These are phyloP conservation scores for Urochloa ruziziensis DNA, from an alignment of 176 grass and related monocot genomes.

Conservation along the genomic window DNA sequence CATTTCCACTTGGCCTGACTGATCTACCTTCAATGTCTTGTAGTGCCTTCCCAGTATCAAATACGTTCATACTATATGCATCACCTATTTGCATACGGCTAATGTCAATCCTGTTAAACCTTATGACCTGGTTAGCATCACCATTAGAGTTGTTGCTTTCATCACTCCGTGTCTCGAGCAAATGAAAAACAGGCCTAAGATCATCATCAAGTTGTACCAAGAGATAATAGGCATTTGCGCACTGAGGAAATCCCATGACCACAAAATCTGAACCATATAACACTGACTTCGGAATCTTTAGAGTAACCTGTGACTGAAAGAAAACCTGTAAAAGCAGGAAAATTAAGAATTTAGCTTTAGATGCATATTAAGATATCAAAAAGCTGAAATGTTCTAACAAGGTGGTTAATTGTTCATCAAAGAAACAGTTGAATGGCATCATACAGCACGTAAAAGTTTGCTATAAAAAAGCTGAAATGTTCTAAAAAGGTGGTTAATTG, in stretches of 20 bases:
- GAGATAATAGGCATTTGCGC: slow-evolving; percentile 81
- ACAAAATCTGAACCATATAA: slow-evolving; percentile 69
- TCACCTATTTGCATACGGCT: slow-evolving; percentile 62
- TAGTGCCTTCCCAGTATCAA: slow-evolving; percentile 46
- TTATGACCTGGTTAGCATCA: slow-evolving; percentile 52
- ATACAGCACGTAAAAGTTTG: neutral
- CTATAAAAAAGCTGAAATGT: slow-evolving; percentile 7
- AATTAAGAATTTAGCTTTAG: slow-evolving; percentile 20
- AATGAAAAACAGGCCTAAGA: slow-evolving; percentile 69
- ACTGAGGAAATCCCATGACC: slow-evolving; percentile 72
- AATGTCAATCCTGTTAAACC: slow-evolving; percentile 70
- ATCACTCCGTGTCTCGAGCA: slow-evolving; percentile 63
- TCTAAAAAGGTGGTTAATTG: neutral
- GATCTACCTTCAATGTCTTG: slow-evolving; percentile 44
- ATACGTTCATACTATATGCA: slow-evolving; percentile 52
- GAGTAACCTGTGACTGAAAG: slow-evolving; percentile 58
- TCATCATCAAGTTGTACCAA: slow-evolving; percentile 81
- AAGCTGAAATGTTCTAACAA: slow-evolving; percentile 8
- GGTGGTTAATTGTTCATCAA: neutral
- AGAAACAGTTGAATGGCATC: neutral
- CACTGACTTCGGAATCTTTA: slow-evolving; percentile 68
- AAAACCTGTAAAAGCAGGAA: slow-evolving; percentile 68
- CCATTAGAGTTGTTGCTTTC: slow-evolving; percentile 44
- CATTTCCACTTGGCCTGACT: slow-evolving; percentile 24
- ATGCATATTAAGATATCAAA: slow-evolving; percentile 24